Conservation (phyloP, 257 asterid species). For the Agastache rugosa region DNA sequence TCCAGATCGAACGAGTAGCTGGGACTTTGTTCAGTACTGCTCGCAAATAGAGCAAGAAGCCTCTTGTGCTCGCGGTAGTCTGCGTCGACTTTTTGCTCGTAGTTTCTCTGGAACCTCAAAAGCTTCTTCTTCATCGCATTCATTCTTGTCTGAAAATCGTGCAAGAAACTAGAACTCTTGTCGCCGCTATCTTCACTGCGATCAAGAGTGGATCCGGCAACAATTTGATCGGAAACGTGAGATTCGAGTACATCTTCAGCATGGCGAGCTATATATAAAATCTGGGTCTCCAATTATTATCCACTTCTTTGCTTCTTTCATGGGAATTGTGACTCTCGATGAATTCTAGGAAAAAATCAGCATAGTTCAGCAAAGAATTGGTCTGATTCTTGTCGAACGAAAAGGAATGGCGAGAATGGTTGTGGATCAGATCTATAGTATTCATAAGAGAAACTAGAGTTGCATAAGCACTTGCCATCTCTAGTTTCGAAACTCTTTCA, state of each 20-base stretch:
- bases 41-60: no score
- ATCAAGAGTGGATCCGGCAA: not conserved
- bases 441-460: not conserved
- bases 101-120: not conserved
- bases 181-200: not conserved
- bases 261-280: not conserved
- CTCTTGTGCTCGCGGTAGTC: not conserved
- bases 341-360: not conserved
- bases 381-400: not conserved
- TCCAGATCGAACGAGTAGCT: not conserved
- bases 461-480: not conserved
- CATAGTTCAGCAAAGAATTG: not conserved
- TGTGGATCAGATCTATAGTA: not conserved
- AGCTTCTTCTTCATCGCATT: not conserved
- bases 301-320: not conserved
- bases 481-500: not conserved
- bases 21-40: not conserved
- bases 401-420: not conserved
- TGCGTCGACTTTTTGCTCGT: not conserved
- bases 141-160: not conserved
- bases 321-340: not conserved
- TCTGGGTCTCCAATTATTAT: not conserved
- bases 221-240: not conserved
- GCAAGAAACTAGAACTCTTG: not conserved
- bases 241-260: not conserved